A percentile compares a stretch with the other conserved stretches of the same genome.
Conservation (phyloP, 106 monocot genomes). For the Acorus calamus region DNA sequence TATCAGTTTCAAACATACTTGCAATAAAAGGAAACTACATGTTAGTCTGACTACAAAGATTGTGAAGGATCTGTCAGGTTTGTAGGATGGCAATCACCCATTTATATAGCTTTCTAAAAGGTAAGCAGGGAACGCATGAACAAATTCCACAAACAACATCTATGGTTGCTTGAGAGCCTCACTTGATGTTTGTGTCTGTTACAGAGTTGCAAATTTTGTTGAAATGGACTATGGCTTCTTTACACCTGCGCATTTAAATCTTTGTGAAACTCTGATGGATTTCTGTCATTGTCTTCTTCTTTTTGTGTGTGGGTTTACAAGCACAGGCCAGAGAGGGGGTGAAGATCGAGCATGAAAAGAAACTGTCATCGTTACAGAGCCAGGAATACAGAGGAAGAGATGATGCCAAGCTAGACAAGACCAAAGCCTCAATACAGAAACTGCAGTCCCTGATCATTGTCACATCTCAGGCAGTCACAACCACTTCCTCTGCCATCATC, state of each 20-base stretch:
- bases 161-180: background rate
- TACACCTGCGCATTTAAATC: no score
- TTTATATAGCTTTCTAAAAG: no score
- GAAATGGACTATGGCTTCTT: no score
- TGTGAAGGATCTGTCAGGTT: no score
- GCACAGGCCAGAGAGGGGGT: slow-evolving; percentile 72
- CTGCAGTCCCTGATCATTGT: slow-evolving; percentile 75
- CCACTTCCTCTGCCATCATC: slow-evolving; percentile 81
- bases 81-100: no score
- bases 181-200: background rate
- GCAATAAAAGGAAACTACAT: no score
- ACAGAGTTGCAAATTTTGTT: background rate
- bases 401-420: slow-evolving; percentile 69
- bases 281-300: background rate
- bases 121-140: no score
- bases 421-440: slow-evolving; percentile 71
- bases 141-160: no score
- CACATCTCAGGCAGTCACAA: slow-evolving; percentile 76
- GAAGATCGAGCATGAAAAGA: slow-evolving; percentile 89
- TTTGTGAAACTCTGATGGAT: background rate
- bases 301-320: background rate
- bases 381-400: slow-evolving; percentile 69
- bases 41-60: no score
- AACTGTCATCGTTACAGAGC: slow-evolving; percentile 69
- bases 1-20: no score